phyloP scores from a whole-genome alignment of 495 filamentous ascomycete genomes.

The Monascus purpureus region DNA sequence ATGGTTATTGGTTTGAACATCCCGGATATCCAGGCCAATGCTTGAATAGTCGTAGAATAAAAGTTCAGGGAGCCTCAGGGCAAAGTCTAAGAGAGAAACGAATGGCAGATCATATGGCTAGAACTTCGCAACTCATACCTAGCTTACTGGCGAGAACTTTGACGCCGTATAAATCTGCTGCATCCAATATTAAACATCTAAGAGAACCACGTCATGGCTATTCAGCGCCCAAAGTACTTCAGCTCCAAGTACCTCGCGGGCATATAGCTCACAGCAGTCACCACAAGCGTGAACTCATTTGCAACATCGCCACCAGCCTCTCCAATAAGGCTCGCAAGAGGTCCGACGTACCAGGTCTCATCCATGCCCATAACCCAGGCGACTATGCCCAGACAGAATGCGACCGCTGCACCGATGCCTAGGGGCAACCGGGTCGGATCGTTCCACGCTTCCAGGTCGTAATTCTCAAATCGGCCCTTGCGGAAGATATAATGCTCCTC shows the following conservation, averaged over 20 bases:
- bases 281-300: constrained; percentile 37
- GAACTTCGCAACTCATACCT: no score
- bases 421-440: constrained; percentile 16
- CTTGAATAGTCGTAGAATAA: no score
- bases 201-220: no score
- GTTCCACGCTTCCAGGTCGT: constrained; percentile 25
- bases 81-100: no score
- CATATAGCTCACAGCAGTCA: constrained; percentile 26
- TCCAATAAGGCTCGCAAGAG: constrained; percentile 33
- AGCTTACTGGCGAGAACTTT: no score
- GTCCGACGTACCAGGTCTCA: constrained; percentile 30
- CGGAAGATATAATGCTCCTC: constrained; percentile 48
- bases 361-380: constrained; percentile 26
- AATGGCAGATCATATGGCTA: no score
- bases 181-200: no score
- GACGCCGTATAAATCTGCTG: no score
- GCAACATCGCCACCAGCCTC: constrained; percentile 39
- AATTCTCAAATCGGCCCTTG: constrained; percentile 28
- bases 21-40: no score
- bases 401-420: constrained; percentile 13
- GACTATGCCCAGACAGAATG: constrained; percentile 20
- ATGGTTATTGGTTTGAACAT: no score
- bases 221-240: constrained; percentile 8
- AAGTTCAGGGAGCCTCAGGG: no score
- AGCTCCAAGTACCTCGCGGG: constrained; percentile 27